Base-by-base conservation (phyloP, 441 rosid species). In the Viola pubescens region DNA sequence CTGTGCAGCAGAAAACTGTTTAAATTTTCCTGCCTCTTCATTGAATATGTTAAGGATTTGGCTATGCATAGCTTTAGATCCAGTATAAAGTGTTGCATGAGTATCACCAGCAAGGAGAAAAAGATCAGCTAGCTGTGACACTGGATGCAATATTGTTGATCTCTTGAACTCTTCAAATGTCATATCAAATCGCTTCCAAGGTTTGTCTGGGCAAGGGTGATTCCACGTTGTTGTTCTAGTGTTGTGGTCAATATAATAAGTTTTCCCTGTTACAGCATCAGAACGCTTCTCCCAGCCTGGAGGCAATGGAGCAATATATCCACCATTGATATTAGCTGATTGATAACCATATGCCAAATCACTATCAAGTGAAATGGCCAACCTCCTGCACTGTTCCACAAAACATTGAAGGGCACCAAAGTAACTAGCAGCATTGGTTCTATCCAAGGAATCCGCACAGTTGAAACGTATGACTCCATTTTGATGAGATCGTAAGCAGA, bases 31-130 rank as follows among this genome's bases (percentile, higher is more conserved):
- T 13, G 91, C 75, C 76, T 94, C 98, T 73, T 94, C 99, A 66
- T 78, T 88, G 79, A 94, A 94, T 71, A 94, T 94, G 75, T 73
- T 86, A 42, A 94, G 96, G 76, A 94, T 84, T 78, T 94, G 99
- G 78, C 97, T 88, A 75, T 94, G 99, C 97, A 94, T 94, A 48
- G 99, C 99, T 82, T 94, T 88, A 14, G 97, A 94, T 58, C 99
- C 97, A 59, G 99, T 94, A 72, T 94, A 90, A 16, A 94, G 99
- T 40, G 96, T 94, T 50, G 99, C 99, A 71, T 88, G 97, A 66
- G 88, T 83, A 83, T 90, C 99, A 63, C 99, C 97, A 69, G 91
- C 89, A 61, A 89, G 84, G 68, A 94, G 82, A 65, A 94, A 94
- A 70, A 94, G 87, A 77, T 94, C 97, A 56, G 96, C 99, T 47